phyloP scores from a whole-genome alignment of 768 basidiomycete species.

The Dioszegia crocea region DNA sequence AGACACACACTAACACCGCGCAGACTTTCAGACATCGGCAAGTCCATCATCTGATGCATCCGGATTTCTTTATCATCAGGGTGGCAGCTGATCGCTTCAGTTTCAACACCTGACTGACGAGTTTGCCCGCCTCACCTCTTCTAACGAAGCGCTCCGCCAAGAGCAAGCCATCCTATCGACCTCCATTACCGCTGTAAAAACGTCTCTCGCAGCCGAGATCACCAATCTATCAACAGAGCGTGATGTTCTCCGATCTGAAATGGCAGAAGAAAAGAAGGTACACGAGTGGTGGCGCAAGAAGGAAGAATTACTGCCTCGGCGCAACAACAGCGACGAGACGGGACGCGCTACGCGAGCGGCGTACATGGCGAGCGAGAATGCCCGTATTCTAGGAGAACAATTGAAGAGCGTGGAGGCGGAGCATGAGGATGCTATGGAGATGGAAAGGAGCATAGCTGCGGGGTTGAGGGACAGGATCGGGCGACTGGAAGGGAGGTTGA shows the following conservation, averaged over 20 bases:
- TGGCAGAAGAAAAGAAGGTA: neutral
- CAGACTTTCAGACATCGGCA: neutral
- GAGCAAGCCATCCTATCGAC: conserved; percentile 7
- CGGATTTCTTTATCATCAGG: too few species aligned
- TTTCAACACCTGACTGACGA: neutral
- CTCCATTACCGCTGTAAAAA: neutral
- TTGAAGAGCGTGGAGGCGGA: conserved; percentile 2
- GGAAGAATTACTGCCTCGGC: neutral
- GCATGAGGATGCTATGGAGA: conserved; percentile 14
- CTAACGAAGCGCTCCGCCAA: conserved; percentile 14
- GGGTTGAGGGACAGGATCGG: conserved; percentile 37
- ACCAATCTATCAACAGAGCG: conserved; percentile 9
- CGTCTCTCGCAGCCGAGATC: conserved; percentile 13
- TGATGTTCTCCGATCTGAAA: conserved; percentile 9
- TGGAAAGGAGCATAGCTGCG: conserved; percentile 21
- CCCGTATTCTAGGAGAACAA: neutral
- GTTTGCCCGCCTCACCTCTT: neutral
- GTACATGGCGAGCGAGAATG: conserved; percentile 20
- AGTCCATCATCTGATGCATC: too few species aligned
- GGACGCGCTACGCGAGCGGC: conserved; percentile 21
- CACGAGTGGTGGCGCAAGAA: conserved; percentile 16
- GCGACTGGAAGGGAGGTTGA: conserved; percentile 25
- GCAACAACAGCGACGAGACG: conserved; percentile 7
- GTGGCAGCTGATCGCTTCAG: neutral
- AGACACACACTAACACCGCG: neutral